Conservation (phyloP, 371 early-diverging fungal genomes). For the Mucor piriformis region DNA sequence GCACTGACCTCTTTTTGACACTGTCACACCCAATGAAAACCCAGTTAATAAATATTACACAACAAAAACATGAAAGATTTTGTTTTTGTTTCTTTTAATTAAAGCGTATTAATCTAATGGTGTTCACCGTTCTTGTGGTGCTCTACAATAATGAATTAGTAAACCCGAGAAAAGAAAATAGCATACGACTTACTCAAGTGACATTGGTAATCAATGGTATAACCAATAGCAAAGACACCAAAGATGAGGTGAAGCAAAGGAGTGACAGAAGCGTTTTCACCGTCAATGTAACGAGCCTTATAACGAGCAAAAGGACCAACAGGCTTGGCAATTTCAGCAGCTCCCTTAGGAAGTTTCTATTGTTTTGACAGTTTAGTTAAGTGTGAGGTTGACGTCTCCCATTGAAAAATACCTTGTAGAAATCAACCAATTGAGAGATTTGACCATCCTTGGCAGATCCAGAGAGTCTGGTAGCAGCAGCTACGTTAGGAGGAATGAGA, state of each 20-base stretch:
- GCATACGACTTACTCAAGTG: slow-evolving; percentile 61
- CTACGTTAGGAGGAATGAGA: slow-evolving; percentile 59
- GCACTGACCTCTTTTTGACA: too few species aligned
- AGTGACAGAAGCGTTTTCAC: slow-evolving; percentile 62
- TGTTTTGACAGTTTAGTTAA: neutral
- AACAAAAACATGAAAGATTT: too few species aligned
- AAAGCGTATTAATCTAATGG: too few species aligned
- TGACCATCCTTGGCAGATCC: slow-evolving; percentile 50
- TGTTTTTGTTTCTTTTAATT: too few species aligned
- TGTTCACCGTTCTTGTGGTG: slow-evolving; percentile 75
- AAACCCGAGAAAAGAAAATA: too few species aligned
- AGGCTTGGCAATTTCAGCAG: slow-evolving; percentile 45
- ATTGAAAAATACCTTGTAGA: slow-evolving; percentile 65
- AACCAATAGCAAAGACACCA: slow-evolving; percentile 58
- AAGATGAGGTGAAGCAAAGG: slow-evolving; percentile 60
- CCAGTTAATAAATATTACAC: too few species aligned
- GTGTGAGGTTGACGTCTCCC: too few species aligned
- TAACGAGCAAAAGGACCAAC: slow-evolving; percentile 54
- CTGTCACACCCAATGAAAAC: too few species aligned
- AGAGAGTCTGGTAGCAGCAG: slow-evolving; percentile 49
- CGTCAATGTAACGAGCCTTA: slow-evolving; percentile 70
- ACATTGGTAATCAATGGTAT: slow-evolving; percentile 71
- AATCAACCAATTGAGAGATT: slow-evolving; percentile 48
- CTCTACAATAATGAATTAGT: slow-evolving; percentile 35
- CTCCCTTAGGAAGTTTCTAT: slow-evolving; percentile 57